These are phyloP conservation scores for Cicer pinnatifidum DNA, from an alignment of 306 rosid genomes.

Conservation along the genomic window DNA sequence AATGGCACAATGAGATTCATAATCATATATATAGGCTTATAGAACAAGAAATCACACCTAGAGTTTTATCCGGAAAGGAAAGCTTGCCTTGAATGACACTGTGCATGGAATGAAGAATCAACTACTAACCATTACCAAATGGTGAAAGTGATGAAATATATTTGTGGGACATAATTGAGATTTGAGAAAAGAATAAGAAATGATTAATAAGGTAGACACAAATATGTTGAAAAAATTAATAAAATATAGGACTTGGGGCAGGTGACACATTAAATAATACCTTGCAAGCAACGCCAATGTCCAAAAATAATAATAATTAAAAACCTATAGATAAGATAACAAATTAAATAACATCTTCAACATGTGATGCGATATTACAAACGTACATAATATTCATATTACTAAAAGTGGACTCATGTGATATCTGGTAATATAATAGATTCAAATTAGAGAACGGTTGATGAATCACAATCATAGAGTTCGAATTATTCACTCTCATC, in stretches of 20 bases:
- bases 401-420: too few relatives aligned
- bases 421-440: too few relatives aligned
- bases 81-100: conserved; percentile 33
- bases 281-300: conserved; percentile 1
- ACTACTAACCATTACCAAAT: not conserved
- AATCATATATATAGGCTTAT: not conserved
- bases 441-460: too few relatives aligned
- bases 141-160: not conserved
- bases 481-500: too few relatives aligned
- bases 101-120: conserved; percentile 23
- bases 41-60: conserved; percentile 28
- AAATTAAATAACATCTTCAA: too few relatives aligned
- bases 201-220: not conserved
- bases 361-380: too few relatives aligned
- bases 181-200: not conserved
- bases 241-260: not conserved
- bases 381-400: too few relatives aligned
- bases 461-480: too few relatives aligned
- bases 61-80: not conserved
- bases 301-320: not conserved
- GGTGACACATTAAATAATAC: not conserved
- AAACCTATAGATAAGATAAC: too few relatives aligned
- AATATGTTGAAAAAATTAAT: too few relatives aligned
- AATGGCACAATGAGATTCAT: not conserved
- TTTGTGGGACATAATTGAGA: not conserved